phyloP scores from a whole-genome alignment of 2,329 filamentous ascomycete genomes.

The Fusarium subglutinans region DNA sequence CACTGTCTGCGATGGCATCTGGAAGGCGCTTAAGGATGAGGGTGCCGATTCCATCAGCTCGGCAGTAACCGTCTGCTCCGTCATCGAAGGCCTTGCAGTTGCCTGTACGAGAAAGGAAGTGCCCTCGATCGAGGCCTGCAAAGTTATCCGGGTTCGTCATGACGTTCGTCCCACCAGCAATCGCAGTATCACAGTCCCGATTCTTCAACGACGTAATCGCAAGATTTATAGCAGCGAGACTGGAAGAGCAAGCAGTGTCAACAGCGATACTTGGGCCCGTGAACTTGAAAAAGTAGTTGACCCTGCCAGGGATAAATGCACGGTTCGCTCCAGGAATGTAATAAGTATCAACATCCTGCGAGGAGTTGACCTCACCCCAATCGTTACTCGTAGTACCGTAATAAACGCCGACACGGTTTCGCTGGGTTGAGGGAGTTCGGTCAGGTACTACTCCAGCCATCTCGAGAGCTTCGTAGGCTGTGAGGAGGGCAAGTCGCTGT shows the following conservation, averaged over 20 bases:
- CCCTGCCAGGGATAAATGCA: constrained; percentile 65
- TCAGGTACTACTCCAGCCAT: constrained; percentile 76
- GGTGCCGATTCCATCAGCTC: constrained; percentile 78
- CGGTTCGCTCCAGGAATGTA: constrained; percentile 52
- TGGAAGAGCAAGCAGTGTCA: constrained; percentile 85
- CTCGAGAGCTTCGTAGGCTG: constrained; percentile 83
- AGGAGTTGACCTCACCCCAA: constrained; percentile 79
- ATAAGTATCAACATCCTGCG: constrained; percentile 73
- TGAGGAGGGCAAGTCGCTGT: constrained; percentile 76
- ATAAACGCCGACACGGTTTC: constrained; percentile 72
- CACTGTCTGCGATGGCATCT: constrained; percentile 30
- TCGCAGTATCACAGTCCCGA: constrained; percentile 78
- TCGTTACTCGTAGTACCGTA: constrained; percentile 81
- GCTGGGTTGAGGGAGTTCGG: constrained; percentile 71
- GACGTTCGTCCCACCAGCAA: constrained; percentile 78
- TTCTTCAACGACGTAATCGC: constrained; percentile 74
- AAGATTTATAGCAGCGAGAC: constrained; percentile 75
- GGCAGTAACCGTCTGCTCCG: constrained; percentile 83
- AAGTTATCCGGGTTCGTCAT: constrained; percentile 73
- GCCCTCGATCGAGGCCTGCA: constrained; percentile 69
- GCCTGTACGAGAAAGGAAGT: constrained; percentile 65
- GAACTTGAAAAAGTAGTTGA: constrained; percentile 83
- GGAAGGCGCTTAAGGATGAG: constrained; percentile 75
- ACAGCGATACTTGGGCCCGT: constrained; percentile 75
- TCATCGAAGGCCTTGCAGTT: constrained; percentile 73